A percentile compares a stretch with the other conserved stretches of the same genome.
phyloP scores from a whole-genome alignment of 805 yeast species.

The Starmerella cellae region DNA sequence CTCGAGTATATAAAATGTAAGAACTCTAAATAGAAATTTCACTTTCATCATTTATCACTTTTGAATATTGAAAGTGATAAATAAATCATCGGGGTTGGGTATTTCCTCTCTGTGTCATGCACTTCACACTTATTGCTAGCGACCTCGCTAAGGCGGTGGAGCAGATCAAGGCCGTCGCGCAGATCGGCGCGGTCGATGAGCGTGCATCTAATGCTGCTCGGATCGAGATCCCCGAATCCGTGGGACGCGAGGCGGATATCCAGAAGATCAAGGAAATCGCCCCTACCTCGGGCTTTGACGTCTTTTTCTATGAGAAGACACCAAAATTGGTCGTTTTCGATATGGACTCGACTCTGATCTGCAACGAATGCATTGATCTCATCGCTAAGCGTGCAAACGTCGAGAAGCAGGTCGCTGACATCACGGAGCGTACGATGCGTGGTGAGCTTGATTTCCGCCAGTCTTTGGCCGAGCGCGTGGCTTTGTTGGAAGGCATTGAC shows the following conservation, averaged over 20 bases:
- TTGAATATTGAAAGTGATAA: too few species aligned
- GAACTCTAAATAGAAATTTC: too few species aligned
- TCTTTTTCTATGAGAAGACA: background rate
- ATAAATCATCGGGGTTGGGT: too few species aligned
- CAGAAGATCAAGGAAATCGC: background rate
- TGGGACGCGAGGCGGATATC: background rate
- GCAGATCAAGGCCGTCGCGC: too few species aligned
- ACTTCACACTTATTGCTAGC: background rate
- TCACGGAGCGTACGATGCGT: conserved; percentile 92
- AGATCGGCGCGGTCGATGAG: too few species aligned
- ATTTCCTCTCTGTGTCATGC: too few species aligned
- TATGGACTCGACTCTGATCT: conserved; percentile 93
- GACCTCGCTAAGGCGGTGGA: background rate
- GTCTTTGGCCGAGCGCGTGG: conserved; percentile 62
- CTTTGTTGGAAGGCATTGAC: conserved; percentile 68
- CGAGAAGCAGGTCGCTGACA: conserved; percentile 71
- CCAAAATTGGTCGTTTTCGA: conserved; percentile 68
- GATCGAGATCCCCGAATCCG: background rate
- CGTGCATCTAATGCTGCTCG: background rate
- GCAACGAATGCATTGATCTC: conserved; percentile 91
- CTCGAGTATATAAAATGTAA: too few species aligned
- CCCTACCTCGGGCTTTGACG: background rate
- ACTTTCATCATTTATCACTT: too few species aligned
- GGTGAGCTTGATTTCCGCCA: conserved; percentile 87
- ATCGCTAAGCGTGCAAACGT: conserved; percentile 91